Evolutionary conservation across 225 moss, liverwort and hornwort species (phyloP), one percentile per base, ranked within the genome.

Genomic region (Polytrichum commune): DNA sequence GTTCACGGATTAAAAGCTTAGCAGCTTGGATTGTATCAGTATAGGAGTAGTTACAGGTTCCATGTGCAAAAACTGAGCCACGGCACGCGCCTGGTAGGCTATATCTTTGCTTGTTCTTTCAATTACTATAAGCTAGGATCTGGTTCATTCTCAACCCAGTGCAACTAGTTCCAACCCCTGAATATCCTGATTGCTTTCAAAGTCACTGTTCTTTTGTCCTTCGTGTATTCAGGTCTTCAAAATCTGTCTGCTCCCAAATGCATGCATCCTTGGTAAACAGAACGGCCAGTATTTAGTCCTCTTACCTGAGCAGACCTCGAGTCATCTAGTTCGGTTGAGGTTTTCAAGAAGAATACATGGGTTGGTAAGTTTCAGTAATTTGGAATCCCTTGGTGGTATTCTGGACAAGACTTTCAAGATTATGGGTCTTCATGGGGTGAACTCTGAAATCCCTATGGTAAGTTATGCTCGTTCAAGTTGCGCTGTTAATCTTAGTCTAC

Each of bases 1-100:
- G 27, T 53, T 27, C 64, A 29, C 46, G 53, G 25, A 62, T 71
- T 73, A 63, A 70, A 68, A 70, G 53, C 68, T 67, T 82, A 70
- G 75, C 75, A 70, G 73, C 80, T 77, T 80, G 86, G 74, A 80
- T 80, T 86, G 77, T 73, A 73, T 75, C 68, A 64, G 72, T 67
- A 53, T 69, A 73, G 67, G 82, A 70, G 46, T 86, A 82, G 82
- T 68, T 74, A 68, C 66, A 64, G 53, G 57, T 70, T 75, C 75
- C 78, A 69, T 84, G 66, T 68, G 65, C 68, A 76, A 20, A 74
- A 79, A 77, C 35, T 63, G 68, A 82, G 77, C 70, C 60, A 66
- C 28, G 74, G 75, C 75, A 70, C 71, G 68, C 76, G 68, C 53
- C 26, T 56, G 54, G 32, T 60, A 22, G 56, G 55, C 68, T 23